Evolutionary conservation across 2,329 filamentous ascomycete genomes (phyloP).

Genomic region (Diaporthe aspalathi): DNA sequence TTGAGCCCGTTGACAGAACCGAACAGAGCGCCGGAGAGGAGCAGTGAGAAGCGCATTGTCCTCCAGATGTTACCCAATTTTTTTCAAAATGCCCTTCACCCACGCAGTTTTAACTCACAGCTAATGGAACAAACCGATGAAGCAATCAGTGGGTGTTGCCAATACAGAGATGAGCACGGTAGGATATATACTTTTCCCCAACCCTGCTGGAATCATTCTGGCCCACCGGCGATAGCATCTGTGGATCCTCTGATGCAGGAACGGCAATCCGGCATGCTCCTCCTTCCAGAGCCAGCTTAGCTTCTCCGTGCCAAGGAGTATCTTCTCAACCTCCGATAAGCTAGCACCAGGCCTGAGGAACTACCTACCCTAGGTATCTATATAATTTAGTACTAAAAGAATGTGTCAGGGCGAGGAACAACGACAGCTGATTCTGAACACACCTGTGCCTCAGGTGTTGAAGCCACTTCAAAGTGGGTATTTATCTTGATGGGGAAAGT

Average conservation of each 20-base stretch:
- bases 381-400: too few relatives aligned
- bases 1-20: slow-evolving; percentile 1
- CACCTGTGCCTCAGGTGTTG: too few relatives aligned
- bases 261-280: not conserved
- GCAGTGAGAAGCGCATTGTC: slow-evolving; percentile 9
- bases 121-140: not conserved
- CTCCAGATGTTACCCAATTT: not conserved
- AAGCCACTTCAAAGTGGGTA: too few relatives aligned
- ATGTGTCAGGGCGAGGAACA: not conserved
- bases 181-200: slow-evolving; percentile 1
- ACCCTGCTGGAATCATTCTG: not conserved
- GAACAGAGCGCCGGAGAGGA: slow-evolving; percentile 3
- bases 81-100: not conserved
- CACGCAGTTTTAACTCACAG: not conserved
- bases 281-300: slow-evolving; percentile 22
- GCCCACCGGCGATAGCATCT: not conserved
- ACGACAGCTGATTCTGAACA: not conserved
- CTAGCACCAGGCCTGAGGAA: not conserved
- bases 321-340: slow-evolving; percentile 12
- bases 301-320: slow-evolving; percentile 1
- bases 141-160: not conserved
- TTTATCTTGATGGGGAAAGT: too few relatives aligned
- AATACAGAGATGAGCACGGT: not conserved
- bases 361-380: too few relatives aligned
- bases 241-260: slow-evolving; percentile 20